These are phyloP conservation scores for Hypoxylon intermedium DNA, from an alignment of 495 filamentous ascomycete species.

Conservation along the genomic window DNA sequence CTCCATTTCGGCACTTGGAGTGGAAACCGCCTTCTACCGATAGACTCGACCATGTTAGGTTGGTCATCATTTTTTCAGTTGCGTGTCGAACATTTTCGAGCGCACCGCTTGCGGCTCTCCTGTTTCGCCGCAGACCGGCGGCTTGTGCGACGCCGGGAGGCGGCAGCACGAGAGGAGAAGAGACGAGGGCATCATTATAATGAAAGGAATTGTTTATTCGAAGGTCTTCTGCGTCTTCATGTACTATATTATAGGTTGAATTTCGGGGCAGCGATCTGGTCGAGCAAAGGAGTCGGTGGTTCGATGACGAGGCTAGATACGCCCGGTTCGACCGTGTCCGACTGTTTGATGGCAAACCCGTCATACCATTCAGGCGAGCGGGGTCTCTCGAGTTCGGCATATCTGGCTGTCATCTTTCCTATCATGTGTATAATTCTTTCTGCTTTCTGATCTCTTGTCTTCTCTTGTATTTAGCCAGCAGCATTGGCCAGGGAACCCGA, in stretches of 20 bases:
- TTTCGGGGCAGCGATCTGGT: slow-evolving; percentile 18
- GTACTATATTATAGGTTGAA: slow-evolving; percentile 37
- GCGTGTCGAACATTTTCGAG: slow-evolving; percentile 15
- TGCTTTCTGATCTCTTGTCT: slow-evolving; percentile 29
- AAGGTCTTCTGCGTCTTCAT: slow-evolving; percentile 31
- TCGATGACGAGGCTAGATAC: slow-evolving; percentile 14
- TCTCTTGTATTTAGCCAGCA: slow-evolving; percentile 24
- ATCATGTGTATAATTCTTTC: slow-evolving; percentile 36
- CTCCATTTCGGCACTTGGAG: neutral
- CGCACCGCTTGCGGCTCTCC: slow-evolving; percentile 33
- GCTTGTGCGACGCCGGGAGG: slow-evolving; percentile 38
- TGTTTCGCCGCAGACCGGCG: slow-evolving; percentile 27
- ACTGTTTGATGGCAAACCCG: slow-evolving; percentile 31
- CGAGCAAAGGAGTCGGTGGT: slow-evolving; percentile 11
- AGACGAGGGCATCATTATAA: slow-evolving; percentile 31
- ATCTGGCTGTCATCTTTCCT: slow-evolving; percentile 25
- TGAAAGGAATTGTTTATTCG: slow-evolving; percentile 32
- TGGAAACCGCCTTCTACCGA: slow-evolving; percentile 3
- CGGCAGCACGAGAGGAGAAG: slow-evolving; percentile 33
- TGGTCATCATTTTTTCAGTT: slow-evolving; percentile 18
- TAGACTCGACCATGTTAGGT: slow-evolving; percentile 6
- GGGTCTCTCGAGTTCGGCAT: slow-evolving; percentile 30
- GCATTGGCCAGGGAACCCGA: slow-evolving; percentile 21
- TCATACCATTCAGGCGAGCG: slow-evolving; percentile 26
- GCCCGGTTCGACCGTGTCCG: slow-evolving; percentile 14